Base-by-base conservation (phyloP, 345 rosid genomes). In the Bruguiera sexangula region DNA sequence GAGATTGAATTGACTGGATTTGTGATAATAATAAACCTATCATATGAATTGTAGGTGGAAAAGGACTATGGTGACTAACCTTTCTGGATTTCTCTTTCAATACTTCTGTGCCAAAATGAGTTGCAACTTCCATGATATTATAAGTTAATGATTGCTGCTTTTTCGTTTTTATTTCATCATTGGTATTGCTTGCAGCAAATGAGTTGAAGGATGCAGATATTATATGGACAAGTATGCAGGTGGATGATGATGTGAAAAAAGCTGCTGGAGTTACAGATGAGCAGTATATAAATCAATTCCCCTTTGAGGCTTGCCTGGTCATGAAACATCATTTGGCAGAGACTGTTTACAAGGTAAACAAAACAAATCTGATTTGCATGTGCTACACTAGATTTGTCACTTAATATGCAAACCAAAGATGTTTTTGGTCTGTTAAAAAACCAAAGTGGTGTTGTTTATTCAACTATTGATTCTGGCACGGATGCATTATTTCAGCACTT, bases 281-380 rank as follows among this genome's bases (percentile, higher is more conserved):
- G 73, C 97, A 91, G 68, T 86, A 82, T 67, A 53, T 88, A 36
- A 94, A 89, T 67, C 98, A 94, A 73, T 94, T 91, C 81, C 97
- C 98, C 55, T 94, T 85, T 72, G 98, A 94, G 83, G 93, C 96
- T 48, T 94, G 95, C 76, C 77, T 94, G 72, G 98, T 91, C 73
- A 94, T 94, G 98, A 94, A 94, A 81, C 98, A 94, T 84, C 96
- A 91, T 91, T 85, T 94, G 81, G 98, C 97, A 3, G 95, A 88
- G 76, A 94, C 97, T 62, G 73, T 91, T 77, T 94, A 88, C 76
- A 87, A 77, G 96, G 97, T 91, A 60, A 62, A 69, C 54, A 60
- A 8, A 59, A 60, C 24, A 67, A 62, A 73, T 53, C 60, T 24
- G 48, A 30, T 68, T 58, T 56, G 29, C 8, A 1, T 34, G 26